Base-by-base conservation (phyloP, 768 basidiomycete species). In the Naematelia aurantialba region DNA sequence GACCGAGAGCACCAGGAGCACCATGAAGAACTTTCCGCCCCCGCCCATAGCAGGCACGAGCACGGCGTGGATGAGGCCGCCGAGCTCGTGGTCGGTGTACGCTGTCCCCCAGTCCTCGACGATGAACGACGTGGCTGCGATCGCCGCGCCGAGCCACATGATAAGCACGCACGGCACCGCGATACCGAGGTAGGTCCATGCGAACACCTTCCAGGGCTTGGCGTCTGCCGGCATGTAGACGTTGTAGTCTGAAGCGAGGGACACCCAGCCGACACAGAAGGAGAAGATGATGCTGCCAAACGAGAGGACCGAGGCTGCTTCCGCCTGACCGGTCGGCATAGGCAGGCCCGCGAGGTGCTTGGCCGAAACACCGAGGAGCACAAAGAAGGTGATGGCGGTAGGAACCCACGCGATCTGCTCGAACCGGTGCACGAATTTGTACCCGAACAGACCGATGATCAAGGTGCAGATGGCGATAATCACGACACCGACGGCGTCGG, bases 21-120 rank as follows among this genome's bases (percentile, higher is more conserved):
- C 79, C 42, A 81, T 74, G 55, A 81, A 76, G 75, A 82, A 82
- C 27, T 78, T 77, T n/a, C 81, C 81, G 52, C 79, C 79, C 5
- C 79, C 79, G 30, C 78, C 75, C 67, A 80, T 56, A 4, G 53
- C 74, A 0, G 79, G 73, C 11, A 76, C 52, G 22, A 82, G 73
- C 1, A 77, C 75, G 19, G 79, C 80, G 13, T 77, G 77, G 59
- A 83, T 68, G 2, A 83, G 78, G 10, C 81, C 82, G 31, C 82
- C 82, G 42, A 82, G 78, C 63, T 79, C 78, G 34, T 78, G 73
- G 10, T 66, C 60, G 0, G 50, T 67, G 67, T 79, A 81, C 0
- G 74, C 77, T 2, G 67, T 78, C 4, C 54, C 62, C 77, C 81
- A 83, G 2, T 73, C 66, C 11, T 22, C 22, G 22, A 50, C 24